Percentiles rank a stretch among this genome's conserved stretches.
Conservation (phyloP, 495 filamentous ascomycete species). For the Talaromyces thailandensis region DNA sequence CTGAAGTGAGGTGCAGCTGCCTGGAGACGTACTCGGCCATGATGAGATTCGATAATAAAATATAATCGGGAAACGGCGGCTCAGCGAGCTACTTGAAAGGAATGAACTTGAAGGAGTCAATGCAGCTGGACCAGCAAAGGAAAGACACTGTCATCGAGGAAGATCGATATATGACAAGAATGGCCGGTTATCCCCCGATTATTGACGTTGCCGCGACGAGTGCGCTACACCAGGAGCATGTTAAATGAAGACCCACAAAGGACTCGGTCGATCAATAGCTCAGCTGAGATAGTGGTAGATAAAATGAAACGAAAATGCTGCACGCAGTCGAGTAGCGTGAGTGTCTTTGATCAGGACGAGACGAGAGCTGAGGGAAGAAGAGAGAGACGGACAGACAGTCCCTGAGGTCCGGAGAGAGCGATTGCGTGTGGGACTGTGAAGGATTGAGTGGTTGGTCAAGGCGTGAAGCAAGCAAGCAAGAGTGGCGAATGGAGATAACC, state of each 20-base stretch:
- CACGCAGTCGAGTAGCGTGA: not conserved
- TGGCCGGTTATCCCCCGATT: not conserved
- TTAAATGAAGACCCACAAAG: conserved; percentile 1
- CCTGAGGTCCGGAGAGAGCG: not conserved
- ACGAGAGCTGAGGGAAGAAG: not conserved
- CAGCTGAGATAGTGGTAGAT: not conserved
- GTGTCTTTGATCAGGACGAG: not conserved
- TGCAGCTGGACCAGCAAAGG: not conserved
- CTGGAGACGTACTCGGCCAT: conserved; percentile 38
- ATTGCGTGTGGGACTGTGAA: not conserved
- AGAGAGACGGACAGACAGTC: not conserved
- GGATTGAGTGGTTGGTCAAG: not conserved
- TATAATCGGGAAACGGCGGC: not conserved
- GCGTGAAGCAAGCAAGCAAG: not conserved
- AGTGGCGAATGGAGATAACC: not conserved
- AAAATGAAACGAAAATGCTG: not conserved
- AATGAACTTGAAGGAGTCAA: not conserved
- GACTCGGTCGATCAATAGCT: not conserved
- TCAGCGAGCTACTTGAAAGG: not conserved
- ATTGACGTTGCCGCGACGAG: not conserved
- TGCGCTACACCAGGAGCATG: not conserved
- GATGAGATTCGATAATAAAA: conserved; percentile 5
- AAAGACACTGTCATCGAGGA: not conserved
- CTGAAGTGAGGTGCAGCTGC: not conserved
- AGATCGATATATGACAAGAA: not conserved